Evolutionary conservation across 2,329 filamentous ascomycete genomes (phyloP).

Genomic region (Westerdykella ornata): DNA sequence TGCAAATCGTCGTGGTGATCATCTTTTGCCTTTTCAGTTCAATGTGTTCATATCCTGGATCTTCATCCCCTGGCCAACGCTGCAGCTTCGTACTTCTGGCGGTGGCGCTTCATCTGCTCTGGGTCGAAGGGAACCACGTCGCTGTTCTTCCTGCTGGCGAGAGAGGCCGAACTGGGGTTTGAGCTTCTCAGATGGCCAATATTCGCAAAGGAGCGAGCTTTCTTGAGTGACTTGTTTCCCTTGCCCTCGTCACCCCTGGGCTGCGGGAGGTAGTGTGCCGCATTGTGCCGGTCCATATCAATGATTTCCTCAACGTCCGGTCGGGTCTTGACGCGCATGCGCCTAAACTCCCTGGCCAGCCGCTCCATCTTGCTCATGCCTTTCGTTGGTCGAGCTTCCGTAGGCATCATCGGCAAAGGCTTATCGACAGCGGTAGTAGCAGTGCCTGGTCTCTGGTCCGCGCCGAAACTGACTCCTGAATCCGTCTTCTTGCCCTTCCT

Average conservation of each 20-base stretch:
- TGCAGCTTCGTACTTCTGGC: constrained; percentile 30
- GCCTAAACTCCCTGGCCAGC: constrained; percentile 53
- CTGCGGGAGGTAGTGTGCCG: constrained; percentile 13
- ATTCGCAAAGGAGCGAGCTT: constrained; percentile 26
- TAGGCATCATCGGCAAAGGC: constrained; percentile 15
- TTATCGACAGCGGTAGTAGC: constrained; percentile 21
- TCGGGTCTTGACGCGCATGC: constrained; percentile 50
- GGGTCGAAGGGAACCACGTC: constrained; percentile 30
- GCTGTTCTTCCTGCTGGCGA: constrained; percentile 29
- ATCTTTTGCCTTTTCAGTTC: background rate
- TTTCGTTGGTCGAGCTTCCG: constrained; percentile 19
- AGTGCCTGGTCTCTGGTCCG: constrained; percentile 29
- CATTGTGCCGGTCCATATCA: constrained; percentile 20
- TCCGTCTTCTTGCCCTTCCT: constrained; percentile 53
- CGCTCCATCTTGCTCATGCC: constrained; percentile 51
- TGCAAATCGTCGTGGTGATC: background rate
- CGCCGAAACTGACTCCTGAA: constrained; percentile 56
- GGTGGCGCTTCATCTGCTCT: constrained; percentile 34
- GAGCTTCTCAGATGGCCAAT: constrained; percentile 26
- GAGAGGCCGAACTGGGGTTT: constrained; percentile 27
- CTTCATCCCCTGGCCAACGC: constrained; percentile 3
- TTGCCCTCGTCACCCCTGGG: constrained; percentile 15
- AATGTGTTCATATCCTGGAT: constrained; percentile 1
- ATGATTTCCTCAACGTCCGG: constrained; percentile 47
- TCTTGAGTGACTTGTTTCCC: constrained; percentile 32